Percentiles rank a stretch among this genome's conserved stretches.
phyloP scores from a whole-genome alignment of 208 protist genomes.

The Cochliopodium minus region DNA sequence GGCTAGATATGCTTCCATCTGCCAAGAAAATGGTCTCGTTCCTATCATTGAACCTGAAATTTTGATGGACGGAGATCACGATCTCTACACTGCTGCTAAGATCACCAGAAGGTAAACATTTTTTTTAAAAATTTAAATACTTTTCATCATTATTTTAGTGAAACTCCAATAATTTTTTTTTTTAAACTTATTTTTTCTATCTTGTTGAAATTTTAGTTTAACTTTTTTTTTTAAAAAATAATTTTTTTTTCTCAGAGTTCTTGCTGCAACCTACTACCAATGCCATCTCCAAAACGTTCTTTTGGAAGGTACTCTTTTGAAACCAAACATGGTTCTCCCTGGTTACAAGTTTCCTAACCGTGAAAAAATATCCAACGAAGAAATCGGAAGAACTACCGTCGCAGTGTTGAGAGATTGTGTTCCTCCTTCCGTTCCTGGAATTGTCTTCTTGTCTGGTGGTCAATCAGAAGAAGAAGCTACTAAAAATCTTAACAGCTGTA shows the following conservation, averaged over 20 bases:
- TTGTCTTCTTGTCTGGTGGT: slow-evolving; percentile 84
- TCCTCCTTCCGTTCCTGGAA: slow-evolving; percentile 70
- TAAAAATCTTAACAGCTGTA: slow-evolving; percentile 82
- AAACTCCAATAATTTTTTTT: no score
- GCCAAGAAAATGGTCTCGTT: slow-evolving; percentile 76
- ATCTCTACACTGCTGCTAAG: slow-evolving; percentile 53
- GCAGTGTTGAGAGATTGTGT: slow-evolving; percentile 63
- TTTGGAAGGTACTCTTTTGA: slow-evolving; percentile 79
- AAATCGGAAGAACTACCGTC: slow-evolving; percentile 67
- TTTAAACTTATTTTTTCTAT: no score
- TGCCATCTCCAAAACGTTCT: slow-evolving; percentile 75
- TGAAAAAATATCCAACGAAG: slow-evolving; percentile 39
- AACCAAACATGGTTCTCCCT: slow-evolving; percentile 87
- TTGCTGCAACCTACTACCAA: slow-evolving; percentile 35
- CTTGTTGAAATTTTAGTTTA: no score
- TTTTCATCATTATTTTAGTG: no score
- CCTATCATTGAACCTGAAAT: slow-evolving; percentile 91
- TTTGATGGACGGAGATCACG: slow-evolving; percentile 79
- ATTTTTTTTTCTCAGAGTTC: no score
- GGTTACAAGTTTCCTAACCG: slow-evolving; percentile 47
- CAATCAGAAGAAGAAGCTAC: slow-evolving; percentile 79
- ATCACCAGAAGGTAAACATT: slow-evolving; percentile 65
- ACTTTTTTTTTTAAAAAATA: no score
- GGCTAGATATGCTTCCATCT: slow-evolving; percentile 79
- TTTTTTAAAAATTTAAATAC: no score